Evolutionary conservation across 2,329 filamentous ascomycete species (phyloP).

Genomic region (Verticillium isaacii): DNA sequence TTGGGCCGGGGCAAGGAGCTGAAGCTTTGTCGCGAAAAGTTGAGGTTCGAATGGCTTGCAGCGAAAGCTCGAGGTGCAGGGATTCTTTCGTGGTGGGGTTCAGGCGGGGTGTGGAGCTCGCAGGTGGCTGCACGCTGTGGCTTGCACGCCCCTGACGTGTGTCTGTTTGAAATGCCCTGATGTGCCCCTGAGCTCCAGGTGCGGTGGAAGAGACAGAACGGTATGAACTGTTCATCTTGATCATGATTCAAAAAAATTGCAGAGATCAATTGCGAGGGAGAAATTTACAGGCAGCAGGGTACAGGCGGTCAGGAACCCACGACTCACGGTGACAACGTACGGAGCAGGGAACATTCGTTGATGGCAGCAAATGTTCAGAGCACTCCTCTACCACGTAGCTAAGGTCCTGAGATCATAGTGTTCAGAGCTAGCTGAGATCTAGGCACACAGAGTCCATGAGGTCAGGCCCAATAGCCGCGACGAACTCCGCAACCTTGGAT

Average conservation of each 20-base stretch:
- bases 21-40: not conserved
- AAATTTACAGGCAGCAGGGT: too few species aligned
- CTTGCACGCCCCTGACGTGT: not conserved
- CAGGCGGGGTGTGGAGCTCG: not conserved
- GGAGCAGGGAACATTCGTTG: too few species aligned
- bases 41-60: not conserved
- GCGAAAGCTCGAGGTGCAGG: not conserved
- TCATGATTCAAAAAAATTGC: too few species aligned
- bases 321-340: too few species aligned
- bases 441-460: conserved; percentile 53
- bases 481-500: conserved; percentile 60
- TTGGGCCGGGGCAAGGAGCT: not conserved
- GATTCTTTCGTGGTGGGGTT: not conserved
- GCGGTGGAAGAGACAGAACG: too few species aligned
- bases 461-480: conserved; percentile 60
- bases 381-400: too few species aligned
- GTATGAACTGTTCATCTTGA: too few species aligned
- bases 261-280: too few species aligned
- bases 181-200: not conserved
- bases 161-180: not conserved
- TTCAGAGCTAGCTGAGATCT: conserved; percentile 35
- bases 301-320: too few species aligned
- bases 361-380: too few species aligned
- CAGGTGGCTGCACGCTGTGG: not conserved
- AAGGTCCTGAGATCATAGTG: too few species aligned